Evolutionary conservation across 1,139 yeast species (phyloP).

Genomic region (Pichia sp.): DNA sequence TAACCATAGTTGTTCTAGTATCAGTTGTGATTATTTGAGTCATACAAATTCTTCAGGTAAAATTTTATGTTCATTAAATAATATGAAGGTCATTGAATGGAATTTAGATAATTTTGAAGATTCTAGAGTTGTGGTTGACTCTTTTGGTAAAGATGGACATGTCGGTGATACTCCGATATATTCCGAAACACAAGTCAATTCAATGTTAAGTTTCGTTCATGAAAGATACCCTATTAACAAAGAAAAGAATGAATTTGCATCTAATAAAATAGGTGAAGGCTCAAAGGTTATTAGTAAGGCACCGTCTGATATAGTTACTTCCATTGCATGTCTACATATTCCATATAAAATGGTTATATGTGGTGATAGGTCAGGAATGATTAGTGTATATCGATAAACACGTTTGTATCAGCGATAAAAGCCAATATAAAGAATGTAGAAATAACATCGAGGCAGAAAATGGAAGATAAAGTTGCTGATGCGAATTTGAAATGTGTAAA

Average conservation of each 20-base stretch:
- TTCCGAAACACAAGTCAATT: slow-evolving; percentile 33
- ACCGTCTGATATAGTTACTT: slow-evolving; percentile 48
- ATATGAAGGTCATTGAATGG: slow-evolving; percentile 43
- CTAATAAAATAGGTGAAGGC: neutral
- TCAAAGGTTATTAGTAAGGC: slow-evolving; percentile 28
- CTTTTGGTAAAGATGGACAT: slow-evolving; percentile 6
- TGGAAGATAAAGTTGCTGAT: no score
- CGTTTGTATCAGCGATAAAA: no score
- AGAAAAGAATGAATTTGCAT: slow-evolving; percentile 24
- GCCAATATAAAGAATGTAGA: no score
- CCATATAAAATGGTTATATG: slow-evolving; percentile 61
- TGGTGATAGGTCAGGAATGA: slow-evolving; percentile 57
- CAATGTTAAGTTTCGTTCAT: slow-evolving; percentile 32
- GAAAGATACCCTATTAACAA: slow-evolving; percentile 23
- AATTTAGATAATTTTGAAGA: slow-evolving; percentile 36
- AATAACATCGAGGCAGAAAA: no score
- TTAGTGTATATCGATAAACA: slow-evolving; percentile 39
- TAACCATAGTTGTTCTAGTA: slow-evolving; percentile 29
- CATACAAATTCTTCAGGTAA: slow-evolving; percentile 23
- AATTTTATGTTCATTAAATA: slow-evolving; percentile 34
- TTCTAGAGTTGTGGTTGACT: slow-evolving; percentile 36
- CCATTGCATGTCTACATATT: slow-evolving; percentile 38
- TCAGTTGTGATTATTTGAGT: slow-evolving; percentile 22
- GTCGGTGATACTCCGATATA: slow-evolving; percentile 25
- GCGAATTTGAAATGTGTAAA: no score